Conservation (phyloP, 257 asterid species). For the Penstemon barbatus region DNA sequence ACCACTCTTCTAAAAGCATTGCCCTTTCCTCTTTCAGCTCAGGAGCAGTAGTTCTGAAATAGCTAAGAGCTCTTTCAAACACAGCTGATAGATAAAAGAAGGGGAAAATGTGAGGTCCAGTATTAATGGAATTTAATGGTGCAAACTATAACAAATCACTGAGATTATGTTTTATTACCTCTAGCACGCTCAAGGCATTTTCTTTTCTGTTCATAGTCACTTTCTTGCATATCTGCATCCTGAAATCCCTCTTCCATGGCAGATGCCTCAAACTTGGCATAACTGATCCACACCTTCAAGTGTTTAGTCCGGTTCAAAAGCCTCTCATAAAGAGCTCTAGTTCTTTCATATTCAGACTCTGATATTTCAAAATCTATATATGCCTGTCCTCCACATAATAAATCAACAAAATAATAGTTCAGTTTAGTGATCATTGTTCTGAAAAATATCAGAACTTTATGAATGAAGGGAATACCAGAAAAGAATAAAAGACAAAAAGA, state of each 20-base stretch:
- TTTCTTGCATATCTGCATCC: constrained; percentile 49
- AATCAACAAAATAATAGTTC: constrained; percentile 15
- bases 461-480: background rate
- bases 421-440: background rate
- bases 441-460: background rate
- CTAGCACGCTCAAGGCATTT: constrained; percentile 72
- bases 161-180: constrained; percentile 47
- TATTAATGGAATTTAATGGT: constrained; percentile 7
- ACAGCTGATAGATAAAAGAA: constrained; percentile 51
- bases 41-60: constrained; percentile 73
- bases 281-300: constrained; percentile 96
- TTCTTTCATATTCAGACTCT: constrained; percentile 73
- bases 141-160: constrained; percentile 3
- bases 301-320: constrained; percentile 90
- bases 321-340: constrained; percentile 89
- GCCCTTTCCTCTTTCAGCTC: constrained; percentile 92
- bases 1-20: constrained; percentile 91
- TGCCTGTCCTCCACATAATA: constrained; percentile 51
- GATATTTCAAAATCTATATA: constrained; percentile 95
- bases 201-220: constrained; percentile 46
- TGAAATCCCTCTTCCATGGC: constrained; percentile 47
- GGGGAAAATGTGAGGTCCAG: constrained; percentile 17
- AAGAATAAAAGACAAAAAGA: background rate
- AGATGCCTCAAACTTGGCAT: constrained; percentile 90
- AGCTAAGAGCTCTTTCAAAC: constrained; percentile 72